Evolutionary conservation across 31 red algal genomes (phyloP).

Genomic region (Asparagopsis taxiformis): DNA sequence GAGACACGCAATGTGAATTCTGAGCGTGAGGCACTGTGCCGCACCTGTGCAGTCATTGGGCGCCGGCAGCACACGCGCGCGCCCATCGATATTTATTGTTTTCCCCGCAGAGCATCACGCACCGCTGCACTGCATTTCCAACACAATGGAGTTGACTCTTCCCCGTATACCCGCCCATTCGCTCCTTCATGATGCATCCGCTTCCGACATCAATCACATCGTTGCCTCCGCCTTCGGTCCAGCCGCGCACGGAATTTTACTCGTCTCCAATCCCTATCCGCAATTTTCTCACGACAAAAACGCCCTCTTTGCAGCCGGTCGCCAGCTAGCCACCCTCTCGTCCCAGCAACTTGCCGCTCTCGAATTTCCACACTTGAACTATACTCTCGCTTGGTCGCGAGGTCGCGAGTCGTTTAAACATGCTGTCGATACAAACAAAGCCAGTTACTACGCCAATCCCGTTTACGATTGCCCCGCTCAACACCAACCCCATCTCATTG

Average conservation of each 20-base stretch:
- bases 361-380: neutral
- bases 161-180: too few relatives aligned
- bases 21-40: too few relatives aligned
- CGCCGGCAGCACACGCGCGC: too few relatives aligned
- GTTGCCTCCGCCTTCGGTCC: constrained; percentile 5
- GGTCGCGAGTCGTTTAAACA: constrained; percentile 45
- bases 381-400: constrained; percentile 53
- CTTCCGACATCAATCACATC: too few relatives aligned
- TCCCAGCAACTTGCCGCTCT: too few relatives aligned
- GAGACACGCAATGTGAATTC: too few relatives aligned
- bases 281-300: neutral
- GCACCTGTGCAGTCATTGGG: too few relatives aligned
- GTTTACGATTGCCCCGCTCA: constrained; percentile 45
- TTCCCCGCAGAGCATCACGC: too few relatives aligned
- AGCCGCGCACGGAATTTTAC: neutral
- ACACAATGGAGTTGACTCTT: too few relatives aligned
- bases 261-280: neutral
- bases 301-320: constrained; percentile 4
- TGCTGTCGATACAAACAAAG: constrained; percentile 33
- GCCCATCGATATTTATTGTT: too few relatives aligned
- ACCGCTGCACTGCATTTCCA: too few relatives aligned
- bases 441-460: constrained; percentile 66
- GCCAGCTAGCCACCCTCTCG: constrained; percentile 1
- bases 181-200: too few relatives aligned
- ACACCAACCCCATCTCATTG: neutral